Conservation (phyloP, 2,329 filamentous ascomycete genomes). For the Penicillium occitanis region DNA sequence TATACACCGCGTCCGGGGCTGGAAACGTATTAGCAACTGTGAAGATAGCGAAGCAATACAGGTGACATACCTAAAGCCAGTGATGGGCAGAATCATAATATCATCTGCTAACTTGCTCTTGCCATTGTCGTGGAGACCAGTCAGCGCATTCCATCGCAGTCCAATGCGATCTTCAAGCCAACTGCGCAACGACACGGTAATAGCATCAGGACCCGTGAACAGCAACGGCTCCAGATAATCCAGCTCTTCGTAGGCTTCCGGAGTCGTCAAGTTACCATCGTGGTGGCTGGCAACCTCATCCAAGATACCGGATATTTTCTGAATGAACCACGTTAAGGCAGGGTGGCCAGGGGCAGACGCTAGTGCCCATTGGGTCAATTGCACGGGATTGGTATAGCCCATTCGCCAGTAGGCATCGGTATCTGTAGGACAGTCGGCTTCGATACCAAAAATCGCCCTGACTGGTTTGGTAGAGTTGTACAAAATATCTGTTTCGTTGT, state of each 20-base stretch:
- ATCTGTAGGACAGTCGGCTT: conserved; percentile 32
- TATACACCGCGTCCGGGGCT: conserved; percentile 31
- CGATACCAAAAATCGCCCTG: conserved; percentile 32
- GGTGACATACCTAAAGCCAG: conserved; percentile 33
- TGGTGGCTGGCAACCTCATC: conserved; percentile 21
- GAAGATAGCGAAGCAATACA: no score
- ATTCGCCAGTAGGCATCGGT: conserved; percentile 35
- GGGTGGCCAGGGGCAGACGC: conserved; percentile 32
- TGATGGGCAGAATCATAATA: conserved; percentile 37
- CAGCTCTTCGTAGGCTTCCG: conserved; percentile 23
- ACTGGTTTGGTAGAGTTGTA: conserved; percentile 28
- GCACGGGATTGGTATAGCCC: conserved; percentile 35
- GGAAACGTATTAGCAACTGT: no score
- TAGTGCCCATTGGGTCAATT: conserved; percentile 37
- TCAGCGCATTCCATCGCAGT: conserved; percentile 35
- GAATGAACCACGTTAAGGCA: conserved; percentile 31
- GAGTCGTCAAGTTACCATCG: conserved; percentile 18
- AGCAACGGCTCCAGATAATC: conserved; percentile 30
- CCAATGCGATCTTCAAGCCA: conserved; percentile 28
- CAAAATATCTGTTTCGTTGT: conserved; percentile 25
- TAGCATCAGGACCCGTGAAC: conserved; percentile 34
- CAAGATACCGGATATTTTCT: conserved; percentile 24
- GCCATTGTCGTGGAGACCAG: conserved; percentile 32
- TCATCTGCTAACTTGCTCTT: conserved; percentile 33
- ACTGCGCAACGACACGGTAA: conserved; percentile 29